phyloP scores from a whole-genome alignment of 139 green algal genomes.

The Chlamydomonas sp. region DNA sequence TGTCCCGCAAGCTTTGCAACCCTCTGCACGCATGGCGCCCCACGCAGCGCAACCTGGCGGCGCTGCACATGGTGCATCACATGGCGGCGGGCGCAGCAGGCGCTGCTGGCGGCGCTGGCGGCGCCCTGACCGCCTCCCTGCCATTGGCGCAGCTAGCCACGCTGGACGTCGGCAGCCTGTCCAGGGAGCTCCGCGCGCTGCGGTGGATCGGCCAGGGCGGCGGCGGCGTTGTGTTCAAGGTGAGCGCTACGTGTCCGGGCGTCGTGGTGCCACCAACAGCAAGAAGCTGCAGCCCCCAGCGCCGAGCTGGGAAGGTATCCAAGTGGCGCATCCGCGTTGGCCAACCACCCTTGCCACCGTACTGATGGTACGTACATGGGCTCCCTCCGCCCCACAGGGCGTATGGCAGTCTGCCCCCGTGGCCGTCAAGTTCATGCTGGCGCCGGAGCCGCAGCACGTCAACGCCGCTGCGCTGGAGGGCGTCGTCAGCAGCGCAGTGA shows the following conservation, averaged over 20 bases:
- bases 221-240: constrained; percentile 10
- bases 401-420: constrained; percentile 18
- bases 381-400: not conserved
- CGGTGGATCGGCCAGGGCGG: constrained; percentile 5
- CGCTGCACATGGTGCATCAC: too few relatives aligned
- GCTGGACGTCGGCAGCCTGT: not conserved
- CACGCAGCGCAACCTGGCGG: too few relatives aligned
- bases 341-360: too few relatives aligned
- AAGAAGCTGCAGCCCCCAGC: too few relatives aligned
- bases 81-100: too few relatives aligned
- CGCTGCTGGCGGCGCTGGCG: not conserved
- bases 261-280: too few relatives aligned
- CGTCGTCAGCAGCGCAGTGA: constrained; percentile 2
- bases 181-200: constrained; percentile 1
- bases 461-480: constrained; percentile 15
- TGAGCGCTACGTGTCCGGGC: not conserved
- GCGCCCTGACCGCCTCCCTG: not conserved
- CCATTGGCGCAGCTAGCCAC: not conserved
- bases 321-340: too few relatives aligned
- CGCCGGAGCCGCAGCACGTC: not conserved
- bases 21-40: too few relatives aligned
- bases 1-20: too few relatives aligned
- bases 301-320: too few relatives aligned
- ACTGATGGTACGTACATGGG: too few relatives aligned
- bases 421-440: constrained; percentile 31